Evolutionary conservation across 768 basidiomycete species (phyloP).

Genomic region (Nidularia sp.): DNA sequence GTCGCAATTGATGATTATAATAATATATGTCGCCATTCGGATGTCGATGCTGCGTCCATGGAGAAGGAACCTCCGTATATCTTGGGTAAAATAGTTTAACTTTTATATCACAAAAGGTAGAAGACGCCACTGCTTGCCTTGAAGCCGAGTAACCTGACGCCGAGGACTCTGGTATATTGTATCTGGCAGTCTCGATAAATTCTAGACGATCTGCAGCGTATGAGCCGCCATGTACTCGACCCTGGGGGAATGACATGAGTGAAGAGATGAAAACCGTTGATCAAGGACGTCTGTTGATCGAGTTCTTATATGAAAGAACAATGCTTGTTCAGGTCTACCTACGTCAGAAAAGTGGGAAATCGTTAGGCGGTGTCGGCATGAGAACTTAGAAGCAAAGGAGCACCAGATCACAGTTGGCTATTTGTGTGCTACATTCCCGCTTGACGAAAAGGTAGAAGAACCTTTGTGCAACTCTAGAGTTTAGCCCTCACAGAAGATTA

Average conservation of each 20-base stretch:
- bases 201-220: slow-evolving; percentile 1
- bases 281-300: too few species aligned
- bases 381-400: neutral
- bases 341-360: neutral
- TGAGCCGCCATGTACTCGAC: too few species aligned
- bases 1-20: slow-evolving; percentile 25
- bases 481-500: neutral
- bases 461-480: neutral
- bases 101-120: neutral
- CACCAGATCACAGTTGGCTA: neutral
- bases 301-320: neutral
- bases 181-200: slow-evolving; percentile 10
- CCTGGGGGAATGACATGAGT: too few species aligned
- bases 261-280: too few species aligned
- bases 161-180: slow-evolving; percentile 5
- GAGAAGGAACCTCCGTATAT: neutral
- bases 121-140: neutral
- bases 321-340: neutral
- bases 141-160: neutral
- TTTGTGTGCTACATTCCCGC: neutral
- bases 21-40: slow-evolving; percentile 45
- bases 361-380: neutral
- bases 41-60: slow-evolving; percentile 33
- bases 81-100: neutral
- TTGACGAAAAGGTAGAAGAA: neutral